Percentiles rank a stretch among this genome's conserved stretches.
Evolutionary conservation across 2,329 filamentous ascomycete species (phyloP).

Genomic region (Ceratocystis alfenasii): DNA sequence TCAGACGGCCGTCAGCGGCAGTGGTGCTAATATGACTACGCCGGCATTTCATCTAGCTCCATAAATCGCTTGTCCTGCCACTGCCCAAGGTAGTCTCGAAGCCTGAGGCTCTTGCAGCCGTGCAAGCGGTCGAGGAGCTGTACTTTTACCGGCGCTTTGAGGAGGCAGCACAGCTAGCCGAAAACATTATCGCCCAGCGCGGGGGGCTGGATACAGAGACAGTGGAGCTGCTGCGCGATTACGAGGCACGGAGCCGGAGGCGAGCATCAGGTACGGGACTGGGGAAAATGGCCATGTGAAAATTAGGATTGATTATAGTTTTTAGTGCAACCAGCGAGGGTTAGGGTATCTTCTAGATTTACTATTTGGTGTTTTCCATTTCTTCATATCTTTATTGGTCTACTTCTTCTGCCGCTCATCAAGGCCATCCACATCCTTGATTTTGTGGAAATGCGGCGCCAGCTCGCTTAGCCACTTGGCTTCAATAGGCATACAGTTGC

Average conservation of each 20-base stretch:
- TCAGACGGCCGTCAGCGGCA: too few relatives aligned
- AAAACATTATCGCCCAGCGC: slow-evolving; percentile 27
- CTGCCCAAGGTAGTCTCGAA: slow-evolving; percentile 33
- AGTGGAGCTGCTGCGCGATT: slow-evolving; percentile 32
- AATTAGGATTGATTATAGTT: background rate
- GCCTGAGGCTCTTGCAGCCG: slow-evolving; percentile 37
- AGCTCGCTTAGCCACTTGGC: slow-evolving; percentile 76
- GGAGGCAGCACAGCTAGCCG: slow-evolving; percentile 35
- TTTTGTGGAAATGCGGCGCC: slow-evolving; percentile 90
- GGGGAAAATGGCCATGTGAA: background rate
- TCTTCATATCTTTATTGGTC: slow-evolving; percentile 8
- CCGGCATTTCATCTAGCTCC: background rate
- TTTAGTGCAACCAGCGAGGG: slow-evolving; percentile 5
- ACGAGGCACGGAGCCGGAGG: slow-evolving; percentile 25
- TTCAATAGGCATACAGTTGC: slow-evolving; percentile 74
- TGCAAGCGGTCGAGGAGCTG: slow-evolving; percentile 47
- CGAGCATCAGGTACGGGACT: background rate
- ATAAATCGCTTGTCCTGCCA: slow-evolving; percentile 29
- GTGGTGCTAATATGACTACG: too few relatives aligned
- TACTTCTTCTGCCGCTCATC: slow-evolving; percentile 50
- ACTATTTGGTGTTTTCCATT: background rate
- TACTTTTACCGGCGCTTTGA: slow-evolving; percentile 42
- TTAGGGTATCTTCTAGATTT: slow-evolving; percentile 1
- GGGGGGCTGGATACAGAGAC: slow-evolving; percentile 36
- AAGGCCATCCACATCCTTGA: slow-evolving; percentile 72